These are phyloP conservation scores for Monilinia fructicola DNA, from an alignment of 2,329 filamentous ascomycete genomes.

Conservation along the genomic window DNA sequence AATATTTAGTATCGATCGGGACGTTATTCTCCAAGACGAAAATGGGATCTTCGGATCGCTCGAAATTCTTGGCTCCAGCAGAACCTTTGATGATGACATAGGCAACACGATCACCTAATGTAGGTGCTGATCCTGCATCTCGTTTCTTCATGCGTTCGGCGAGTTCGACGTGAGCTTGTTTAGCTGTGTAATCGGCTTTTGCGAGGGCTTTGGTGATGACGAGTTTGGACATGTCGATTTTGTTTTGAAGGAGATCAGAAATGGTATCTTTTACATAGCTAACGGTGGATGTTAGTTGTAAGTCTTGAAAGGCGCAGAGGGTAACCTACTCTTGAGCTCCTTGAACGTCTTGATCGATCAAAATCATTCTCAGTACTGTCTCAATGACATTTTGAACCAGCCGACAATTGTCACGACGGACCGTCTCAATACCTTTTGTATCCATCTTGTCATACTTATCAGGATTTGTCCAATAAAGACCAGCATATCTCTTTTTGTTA, in stretches of 20 bases:
- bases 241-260: slow-evolving; percentile 92
- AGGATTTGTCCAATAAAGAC: slow-evolving; percentile 94
- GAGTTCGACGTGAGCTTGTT: slow-evolving; percentile 94
- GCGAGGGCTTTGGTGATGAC: slow-evolving; percentile 97
- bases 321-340: slow-evolving; percentile 84
- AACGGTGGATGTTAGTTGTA: background rate
- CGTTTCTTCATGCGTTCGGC: slow-evolving; percentile 77
- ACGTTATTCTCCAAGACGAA: slow-evolving; percentile 97
- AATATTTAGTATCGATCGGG: slow-evolving; percentile 97
- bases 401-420: slow-evolving; percentile 92
- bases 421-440: slow-evolving; percentile 98
- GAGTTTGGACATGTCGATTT: slow-evolving; percentile 97
- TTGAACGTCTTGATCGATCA: slow-evolving; percentile 88
- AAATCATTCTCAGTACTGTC: slow-evolving; percentile 89
- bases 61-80: slow-evolving; percentile 88
- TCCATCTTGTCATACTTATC: slow-evolving; percentile 99
- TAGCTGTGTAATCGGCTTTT: slow-evolving; percentile 84
- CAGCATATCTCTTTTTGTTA: slow-evolving; percentile 99
- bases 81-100: slow-evolving; percentile 97
- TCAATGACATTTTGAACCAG: slow-evolving; percentile 97
- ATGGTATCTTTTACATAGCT: slow-evolving; percentile 92
- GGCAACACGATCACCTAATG: slow-evolving; percentile 22
- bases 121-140: slow-evolving; percentile 22
- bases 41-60: slow-evolving; percentile 95
- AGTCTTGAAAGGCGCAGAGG: background rate